Evolutionary conservation across 208 protist genomes (phyloP), one percentile per base, ranked within the genome.

Genomic region (Trypanosoma theileri): DNA sequence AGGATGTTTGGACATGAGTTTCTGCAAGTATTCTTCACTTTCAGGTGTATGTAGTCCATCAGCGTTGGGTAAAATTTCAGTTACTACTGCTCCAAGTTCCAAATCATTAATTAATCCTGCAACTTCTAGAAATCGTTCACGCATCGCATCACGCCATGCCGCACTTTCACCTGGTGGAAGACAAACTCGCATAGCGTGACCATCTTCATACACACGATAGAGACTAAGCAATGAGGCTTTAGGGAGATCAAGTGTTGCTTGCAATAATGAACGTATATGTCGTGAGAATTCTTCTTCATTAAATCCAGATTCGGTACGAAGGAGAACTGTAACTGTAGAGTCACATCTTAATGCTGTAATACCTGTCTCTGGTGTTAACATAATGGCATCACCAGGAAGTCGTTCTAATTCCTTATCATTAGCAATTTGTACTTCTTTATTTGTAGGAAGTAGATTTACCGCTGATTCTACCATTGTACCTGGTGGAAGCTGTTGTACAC

Each of bases 141-240:
- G 81, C 85, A 92, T 92, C 24, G 85, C 85, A 66, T 92, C 84
- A 26, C 81, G 83, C 86, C 88, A 94, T 9, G 88, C 84, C 42
- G 85, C 80, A 53, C 82, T 89, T 78, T 92, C 84, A 24, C 84
- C 79, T 4, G 82, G 81, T 22, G 89, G 89, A 45, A 94, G 83
- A 76, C 88, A 84, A 64, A 94, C 81, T n/a, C 89, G 85, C 84
- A 94, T 89, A 22, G 84, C 89, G 42, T 94, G 86, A 44, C 86
- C 89, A 73, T 94, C 89, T 51, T 94, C 89, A 73, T 92, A 94
- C 19, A 94, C 66, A 24, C 80, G 78, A 77, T 94, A 94, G 19
- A 92, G 71, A 7, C 75, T 91, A 21, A 94, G 75, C 52, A 94
- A 74, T 24, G 88, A 91, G 66, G 85, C 75, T 35, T 78, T 82